Evolutionary conservation across 148 eudicot genomes (phyloP).

Genomic region (Camellia granthamiana): DNA sequence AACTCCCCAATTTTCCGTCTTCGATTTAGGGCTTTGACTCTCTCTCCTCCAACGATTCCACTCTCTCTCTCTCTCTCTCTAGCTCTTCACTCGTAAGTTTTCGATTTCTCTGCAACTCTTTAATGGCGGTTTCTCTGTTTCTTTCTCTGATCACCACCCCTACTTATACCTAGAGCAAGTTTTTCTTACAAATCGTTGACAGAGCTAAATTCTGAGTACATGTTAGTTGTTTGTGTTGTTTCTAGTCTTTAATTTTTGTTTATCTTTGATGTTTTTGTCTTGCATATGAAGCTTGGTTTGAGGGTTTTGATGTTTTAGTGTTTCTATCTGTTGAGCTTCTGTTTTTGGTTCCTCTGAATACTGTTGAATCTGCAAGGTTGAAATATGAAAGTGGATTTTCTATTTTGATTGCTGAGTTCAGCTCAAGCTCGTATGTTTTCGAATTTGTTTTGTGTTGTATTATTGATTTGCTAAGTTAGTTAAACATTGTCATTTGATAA

Average conservation of each 20-base stretch:
- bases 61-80: constrained; percentile 1
- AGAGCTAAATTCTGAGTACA: not conserved
- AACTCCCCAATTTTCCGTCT: not conserved
- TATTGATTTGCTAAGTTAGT: not conserved
- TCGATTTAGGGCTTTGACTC: constrained; percentile 14
- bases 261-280: not conserved
- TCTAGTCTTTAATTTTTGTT: not conserved
- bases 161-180: not conserved
- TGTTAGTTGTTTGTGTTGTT: not conserved
- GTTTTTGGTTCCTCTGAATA: not conserved
- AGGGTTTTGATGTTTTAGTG: constrained; percentile 2
- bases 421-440: not conserved
- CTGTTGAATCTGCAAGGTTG: not conserved
- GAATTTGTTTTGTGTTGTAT: not conserved
- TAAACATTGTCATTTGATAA: not conserved
- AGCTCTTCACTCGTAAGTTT: constrained; percentile 7
- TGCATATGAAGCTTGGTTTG: constrained; percentile 8
- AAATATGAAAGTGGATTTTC: not conserved
- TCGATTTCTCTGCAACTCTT: not conserved
- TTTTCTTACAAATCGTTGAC: not conserved
- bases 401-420: not conserved
- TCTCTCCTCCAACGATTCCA: not conserved
- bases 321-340: not conserved
- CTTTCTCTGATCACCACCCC: not conserved
- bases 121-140: not conserved